Base-by-base conservation (phyloP, 331 rosid species). In the Spiraea crenata region DNA sequence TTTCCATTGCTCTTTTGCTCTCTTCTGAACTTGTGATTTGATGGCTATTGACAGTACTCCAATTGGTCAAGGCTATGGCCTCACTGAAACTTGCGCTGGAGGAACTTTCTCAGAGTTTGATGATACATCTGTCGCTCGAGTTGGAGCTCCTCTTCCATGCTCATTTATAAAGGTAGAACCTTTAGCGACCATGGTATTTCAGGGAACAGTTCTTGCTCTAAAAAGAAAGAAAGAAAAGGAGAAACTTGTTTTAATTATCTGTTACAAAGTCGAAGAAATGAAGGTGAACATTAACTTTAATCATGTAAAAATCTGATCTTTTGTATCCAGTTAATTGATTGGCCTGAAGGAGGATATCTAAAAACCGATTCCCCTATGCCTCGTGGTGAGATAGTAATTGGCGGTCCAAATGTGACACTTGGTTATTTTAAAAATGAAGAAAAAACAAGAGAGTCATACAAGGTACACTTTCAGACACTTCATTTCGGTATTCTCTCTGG, bases 81-180 rank as follows among this genome's bases (percentile, higher is more conserved):
- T 95, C 77, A 95, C 98, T 20, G 96, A 95, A 80, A 95, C 99
- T 64, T 88, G 93, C 75, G 99, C 96, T 68, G 98, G 98, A 6
- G 98, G 96, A 48, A 82, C 98, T 60, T 91, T 95, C 82, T 89
- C 96, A 9, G 99, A 95, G 83, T 81, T 87, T 1, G 99, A 88
- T 46, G 99, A 95, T 83, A 82, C 86, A 63, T 83, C 92, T 38
- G 99, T 89, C 66, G 96, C 92, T 69, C 96, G 98, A 39, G 99
- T 91, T 77, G 98, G 99, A 80, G 96, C 99, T 69, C 99, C 99
- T 6, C 85, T 91, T 79, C 99, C 99, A 44, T 95, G 96, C 85
- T 86, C 99, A 69, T 91, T 77, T 79, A 72, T 95, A 55, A 95
- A 91, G 90, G 99, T 89, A 72, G 78, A 38, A 47, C 13, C 71